These are phyloP conservation scores for Truncatella angustata DNA, from an alignment of 2,329 filamentous ascomycete species.

Conservation along the genomic window DNA sequence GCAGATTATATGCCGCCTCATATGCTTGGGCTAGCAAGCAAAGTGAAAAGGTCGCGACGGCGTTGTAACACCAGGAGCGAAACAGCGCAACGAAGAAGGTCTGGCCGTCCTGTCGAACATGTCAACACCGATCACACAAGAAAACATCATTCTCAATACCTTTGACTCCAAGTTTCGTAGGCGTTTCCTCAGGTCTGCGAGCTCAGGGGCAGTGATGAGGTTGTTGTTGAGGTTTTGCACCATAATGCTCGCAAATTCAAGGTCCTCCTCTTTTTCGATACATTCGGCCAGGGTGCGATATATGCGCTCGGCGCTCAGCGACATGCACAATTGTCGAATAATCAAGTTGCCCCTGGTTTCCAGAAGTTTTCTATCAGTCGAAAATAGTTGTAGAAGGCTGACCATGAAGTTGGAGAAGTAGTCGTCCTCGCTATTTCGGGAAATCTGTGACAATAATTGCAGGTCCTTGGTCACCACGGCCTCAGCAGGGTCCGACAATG, in stretches of 20 bases:
- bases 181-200: conserved; percentile 85
- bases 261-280: conserved; percentile 94
- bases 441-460: conserved; percentile 92
- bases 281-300: conserved; percentile 95
- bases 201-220: conserved; percentile 91
- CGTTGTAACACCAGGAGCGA: conserved; percentile 97
- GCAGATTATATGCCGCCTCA: conserved; percentile 92
- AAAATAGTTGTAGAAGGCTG: conserved; percentile 90
- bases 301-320: conserved; percentile 89
- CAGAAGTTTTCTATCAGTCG: conserved; percentile 84
- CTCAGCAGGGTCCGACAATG: conserved; percentile 90
- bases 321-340: conserved; percentile 90
- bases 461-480: conserved; percentile 94
- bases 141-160: no score
- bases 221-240: conserved; percentile 99
- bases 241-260: conserved; percentile 99
- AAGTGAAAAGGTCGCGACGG: conserved; percentile 93
- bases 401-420: conserved; percentile 99
- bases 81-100: conserved; percentile 93
- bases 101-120: conserved; percentile 73
- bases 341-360: conserved; percentile 95
- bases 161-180: conserved; percentile 87
- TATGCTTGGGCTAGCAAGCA: conserved; percentile 96
- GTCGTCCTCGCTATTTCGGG: conserved; percentile 91
- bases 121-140: not conserved